A percentile compares a stretch with the other conserved stretches of the same genome.
These are phyloP conservation scores for Juglanconis juglandina DNA, from an alignment of 2,329 filamentous ascomycete species.

Conservation along the genomic window DNA sequence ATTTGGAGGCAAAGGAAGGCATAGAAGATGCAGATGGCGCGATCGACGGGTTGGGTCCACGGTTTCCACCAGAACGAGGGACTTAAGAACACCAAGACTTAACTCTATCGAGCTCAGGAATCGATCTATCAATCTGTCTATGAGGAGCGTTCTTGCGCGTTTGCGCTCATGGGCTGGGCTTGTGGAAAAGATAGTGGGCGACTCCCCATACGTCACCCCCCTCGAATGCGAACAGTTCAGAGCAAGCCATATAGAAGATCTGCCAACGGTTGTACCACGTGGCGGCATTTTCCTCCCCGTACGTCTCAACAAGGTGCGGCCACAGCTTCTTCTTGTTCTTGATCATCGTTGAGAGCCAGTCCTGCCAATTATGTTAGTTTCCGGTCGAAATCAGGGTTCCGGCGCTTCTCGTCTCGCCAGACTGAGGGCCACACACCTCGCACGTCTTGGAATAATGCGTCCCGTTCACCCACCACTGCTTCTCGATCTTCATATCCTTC, in stretches of 20 bases:
- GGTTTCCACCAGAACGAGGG: neutral
- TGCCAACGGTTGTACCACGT: conserved; percentile 71
- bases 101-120: neutral
- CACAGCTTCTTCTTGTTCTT: conserved; percentile 58
- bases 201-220: conserved; percentile 68
- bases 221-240: conserved; percentile 64
- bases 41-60: neutral
- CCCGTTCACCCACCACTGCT: conserved; percentile 70
- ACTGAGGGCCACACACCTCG: conserved; percentile 43
- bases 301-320: conserved; percentile 62
- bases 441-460: conserved; percentile 67
- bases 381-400: neutral
- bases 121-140: neutral
- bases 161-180: conserved; percentile 31
- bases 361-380: conserved; percentile 30
- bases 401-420: too few relatives aligned
- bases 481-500: conserved; percentile 53
- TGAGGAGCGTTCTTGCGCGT: neutral
- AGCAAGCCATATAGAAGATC: conserved; percentile 69
- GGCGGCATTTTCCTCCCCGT: conserved; percentile 55
- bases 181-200: conserved; percentile 64
- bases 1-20: neutral
- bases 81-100: neutral
- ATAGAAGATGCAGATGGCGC: neutral
- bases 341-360: conserved; percentile 62